These are phyloP conservation scores for Capsella bursapastoris DNA, from an alignment of 345 rosid genomes.

Conservation along the genomic window DNA sequence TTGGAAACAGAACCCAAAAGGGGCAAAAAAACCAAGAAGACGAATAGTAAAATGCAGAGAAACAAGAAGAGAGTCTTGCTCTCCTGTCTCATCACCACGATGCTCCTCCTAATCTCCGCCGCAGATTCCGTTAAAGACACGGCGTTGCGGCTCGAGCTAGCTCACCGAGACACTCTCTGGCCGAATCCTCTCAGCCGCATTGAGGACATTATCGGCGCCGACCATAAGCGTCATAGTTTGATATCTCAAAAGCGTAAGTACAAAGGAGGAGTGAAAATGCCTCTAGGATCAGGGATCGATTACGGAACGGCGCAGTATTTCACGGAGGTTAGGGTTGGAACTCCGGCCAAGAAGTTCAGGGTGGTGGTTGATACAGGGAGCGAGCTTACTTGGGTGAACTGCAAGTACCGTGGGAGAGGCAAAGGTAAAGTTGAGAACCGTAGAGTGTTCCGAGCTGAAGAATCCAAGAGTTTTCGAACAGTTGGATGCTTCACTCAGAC, in stretches of 20 bases:
- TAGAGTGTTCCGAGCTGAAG: slow-evolving; percentile 48
- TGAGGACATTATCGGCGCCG: slow-evolving; percentile 46
- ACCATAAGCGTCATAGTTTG: slow-evolving; percentile 48
- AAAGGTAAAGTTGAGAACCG: slow-evolving; percentile 14
- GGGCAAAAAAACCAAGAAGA: slow-evolving; percentile 19
- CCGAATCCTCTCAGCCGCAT: slow-evolving; percentile 26
- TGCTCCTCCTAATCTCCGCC: slow-evolving; percentile 27
- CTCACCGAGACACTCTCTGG: slow-evolving; percentile 30
- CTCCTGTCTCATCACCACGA: slow-evolving; percentile 22
- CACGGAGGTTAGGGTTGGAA: slow-evolving; percentile 54
- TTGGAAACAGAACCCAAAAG: slow-evolving; percentile 32
- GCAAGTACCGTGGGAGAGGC: slow-evolving; percentile 40
- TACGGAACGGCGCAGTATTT: slow-evolving; percentile 59
- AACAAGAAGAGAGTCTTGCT: not conserved
- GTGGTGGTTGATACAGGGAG: slow-evolving; percentile 66
- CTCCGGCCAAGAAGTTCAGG: slow-evolving; percentile 59
- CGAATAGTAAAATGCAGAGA: slow-evolving; percentile 29
- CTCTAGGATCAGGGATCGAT: slow-evolving; percentile 54
- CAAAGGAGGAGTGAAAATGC: slow-evolving; percentile 41
- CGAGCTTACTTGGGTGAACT: slow-evolving; percentile 65
- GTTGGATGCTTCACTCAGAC: slow-evolving; percentile 57
- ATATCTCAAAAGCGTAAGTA: slow-evolving; percentile 33
- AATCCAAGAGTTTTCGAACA: slow-evolving; percentile 54
- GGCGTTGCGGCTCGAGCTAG: slow-evolving; percentile 23
- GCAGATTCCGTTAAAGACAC: slow-evolving; percentile 20